Base-by-base conservation (phyloP, 345 rosid species). In the Salix koriyanagi region DNA sequence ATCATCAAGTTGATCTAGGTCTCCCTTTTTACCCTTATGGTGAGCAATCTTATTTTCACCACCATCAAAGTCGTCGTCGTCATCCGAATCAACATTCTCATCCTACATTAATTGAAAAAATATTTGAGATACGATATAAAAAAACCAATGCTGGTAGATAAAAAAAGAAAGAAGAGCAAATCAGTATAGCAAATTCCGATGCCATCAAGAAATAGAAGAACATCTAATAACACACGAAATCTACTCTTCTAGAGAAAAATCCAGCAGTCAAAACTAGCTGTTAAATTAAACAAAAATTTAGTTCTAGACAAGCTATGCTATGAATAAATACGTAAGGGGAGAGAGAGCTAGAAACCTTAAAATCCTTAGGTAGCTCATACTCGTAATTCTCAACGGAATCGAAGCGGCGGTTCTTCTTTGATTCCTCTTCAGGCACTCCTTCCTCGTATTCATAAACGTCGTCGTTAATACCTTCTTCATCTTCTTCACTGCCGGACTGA, bases 361-460 rank as follows among this genome's bases (percentile, higher is more conserved):
- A 91, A 71, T 91, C 82, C 23, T 88, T 85, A 2, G 99, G 97
- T 39, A 93, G 80, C 84, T 90, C 79, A 79, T 80, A 95, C 61
- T 91, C 94, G 64, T 85, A 89, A 75, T 93, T 95, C 61, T 89
- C 88, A 4, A 89, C 93, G 5, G 79, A 80, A 82, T 90, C 99
- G 46, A 80, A 95, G 2, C 99, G 91, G 70, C 87, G 91, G 81
- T 95, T 95, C 86, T 85, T 95, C 75, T 75, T 72, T 10, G 94
- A 86, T 76, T 93, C 98, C 81, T 95, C 99, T 74, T 89, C 89
- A 4, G 98, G 79, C 26, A 88, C 81, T 73, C 77, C 90, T 77
- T 92, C 98, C 74, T 92, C 98, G 74, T 94, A 94, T 87, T 94
- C 97, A 65, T 94, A 94, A 32, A 94, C 46, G 71, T 89, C 96